Base-by-base conservation (phyloP, 306 rosid species). In the Arachis stenosperma region DNA sequence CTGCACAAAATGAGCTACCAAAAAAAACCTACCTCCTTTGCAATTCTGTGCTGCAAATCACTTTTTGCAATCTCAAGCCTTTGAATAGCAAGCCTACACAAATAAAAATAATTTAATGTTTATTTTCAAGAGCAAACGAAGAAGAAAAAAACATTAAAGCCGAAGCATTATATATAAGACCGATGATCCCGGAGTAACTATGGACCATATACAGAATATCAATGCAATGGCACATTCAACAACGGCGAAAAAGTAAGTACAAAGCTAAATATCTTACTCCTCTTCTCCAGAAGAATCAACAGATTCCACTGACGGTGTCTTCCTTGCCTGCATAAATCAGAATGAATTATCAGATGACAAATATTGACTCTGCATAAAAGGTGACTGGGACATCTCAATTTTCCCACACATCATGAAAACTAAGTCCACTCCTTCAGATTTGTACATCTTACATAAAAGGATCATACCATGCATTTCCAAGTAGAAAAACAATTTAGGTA, bases 231-330 rank as follows among this genome's bases (percentile, higher is more conserved):
- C 47, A 42, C 37, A 54, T 36, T 55, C 29, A 15, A 73, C 33
- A 43, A 69, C 43, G n/a, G 58, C 53, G 61, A 59, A 64, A 48
- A 43, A 27, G 61, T 17, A 30, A 44, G 61, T n/a, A 82, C 30
- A 69, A 61, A 50, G 62, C 43, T 39, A 64, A 66, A 63, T 67
- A 44, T 83, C 99, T 88, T 87, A 95, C 99, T 95, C 99, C 82
- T 95, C 99, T 84, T 95, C 99, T 78, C 96, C 97, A 44, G 98
- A 90, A 77, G 99, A 95, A 77, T 95, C 99, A 42, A 90, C 93
- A 7, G 99, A 91, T 80, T 95, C 99, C 85, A 90, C 86, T 37
- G 97, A 91, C 1, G 88, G 93, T 4, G 98, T 88, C 89, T 92
- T 95, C 80, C 95, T 90, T 13, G 88, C 90, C 99, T 91, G 97